These are phyloP conservation scores for Beta vulgaris DNA, from an alignment of 148 eudicot genomes.

Conservation along the genomic window DNA sequence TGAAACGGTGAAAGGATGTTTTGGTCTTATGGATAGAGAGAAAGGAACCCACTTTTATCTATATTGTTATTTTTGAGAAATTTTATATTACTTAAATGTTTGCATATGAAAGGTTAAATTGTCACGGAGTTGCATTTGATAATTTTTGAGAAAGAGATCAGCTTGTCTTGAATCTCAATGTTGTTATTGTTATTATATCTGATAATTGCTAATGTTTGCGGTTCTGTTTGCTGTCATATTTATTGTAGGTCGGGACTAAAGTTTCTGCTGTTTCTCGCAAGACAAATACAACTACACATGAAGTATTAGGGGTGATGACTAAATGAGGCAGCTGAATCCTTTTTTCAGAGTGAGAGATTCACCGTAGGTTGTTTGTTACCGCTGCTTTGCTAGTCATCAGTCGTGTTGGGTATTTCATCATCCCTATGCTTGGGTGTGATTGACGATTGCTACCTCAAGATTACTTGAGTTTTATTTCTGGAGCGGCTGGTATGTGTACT, in stretches of 20 bases:
- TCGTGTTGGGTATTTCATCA: conserved; percentile 89
- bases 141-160: neutral
- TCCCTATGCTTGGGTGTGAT: conserved; percentile 94
- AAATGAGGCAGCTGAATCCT: conserved; percentile 85
- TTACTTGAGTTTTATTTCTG: conserved; percentile 80
- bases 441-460: conserved; percentile 79
- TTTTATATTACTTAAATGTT: neutral
- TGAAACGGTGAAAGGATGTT: too few relatives aligned
- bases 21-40: neutral
- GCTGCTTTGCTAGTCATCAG: conserved; percentile 67
- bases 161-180: neutral
- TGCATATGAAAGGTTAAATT: neutral
- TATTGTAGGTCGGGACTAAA: conserved; percentile 82
- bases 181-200: neutral
- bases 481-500: conserved; percentile 66
- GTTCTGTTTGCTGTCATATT: neutral
- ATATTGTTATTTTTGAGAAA: neutral
- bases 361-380: conserved; percentile 88
- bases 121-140: neutral
- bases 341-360: conserved; percentile 97
- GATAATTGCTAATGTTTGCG: conserved; percentile 1
- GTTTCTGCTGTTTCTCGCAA: conserved; percentile 97
- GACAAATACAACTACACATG: conserved; percentile 90
- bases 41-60: neutral
- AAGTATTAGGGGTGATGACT: conserved; percentile 90